Evolutionary conservation across 2,329 filamentous ascomycete genomes (phyloP), one percentile per base, ranked within the genome.

Genomic region (Catunica adiposa): DNA sequence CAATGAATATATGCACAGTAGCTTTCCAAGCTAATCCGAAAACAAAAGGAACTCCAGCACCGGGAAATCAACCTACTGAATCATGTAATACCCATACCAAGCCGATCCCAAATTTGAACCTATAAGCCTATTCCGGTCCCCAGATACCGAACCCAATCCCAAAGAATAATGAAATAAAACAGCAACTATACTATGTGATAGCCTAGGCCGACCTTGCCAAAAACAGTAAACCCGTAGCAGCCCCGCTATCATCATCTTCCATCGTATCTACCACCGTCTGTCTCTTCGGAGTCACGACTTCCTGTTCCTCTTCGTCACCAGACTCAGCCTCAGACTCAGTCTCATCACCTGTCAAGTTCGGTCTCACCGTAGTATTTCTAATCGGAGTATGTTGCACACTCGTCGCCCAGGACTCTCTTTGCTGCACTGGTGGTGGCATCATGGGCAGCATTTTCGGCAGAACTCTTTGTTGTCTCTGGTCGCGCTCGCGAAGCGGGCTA

Each of bases 161-260:
- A 5, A 34, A 5, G 11, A 34, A 34, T 5, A 11, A 34, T 11
- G 5, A 5, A 34, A 34, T 34, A 34, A 34, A 34, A 34, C 29
- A 34, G 11, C 29, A 34, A 34, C 5, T 11, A 5, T 11, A 34
- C 5, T 11, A 34, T 11, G 11, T 11, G 5, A 5, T 34, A 5
- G 11, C 11, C 25, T 23, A 47, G 22, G 23, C 44, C n/a, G 52
- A 54, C 11, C 52, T 37, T 17, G 53, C 53, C 14, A 58, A 42
- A 37, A 68, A 57, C 60, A 62, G 22, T 72, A 73, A 62, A 65
- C 63, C 17, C 70, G 70, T 4, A 62, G 62, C 22, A 61, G 71
- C 14, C 60, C 62, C 14, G 66, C 66, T 59, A 71, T 67, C 59
- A 56, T 60, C 60, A 58, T 62, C 55, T 69, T 23, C 72, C 60